A percentile compares a stretch with the other conserved stretches of the same genome.
Evolutionary conservation across 495 filamentous ascomycete genomes (phyloP).

Genomic region (Neurospora sp.): DNA sequence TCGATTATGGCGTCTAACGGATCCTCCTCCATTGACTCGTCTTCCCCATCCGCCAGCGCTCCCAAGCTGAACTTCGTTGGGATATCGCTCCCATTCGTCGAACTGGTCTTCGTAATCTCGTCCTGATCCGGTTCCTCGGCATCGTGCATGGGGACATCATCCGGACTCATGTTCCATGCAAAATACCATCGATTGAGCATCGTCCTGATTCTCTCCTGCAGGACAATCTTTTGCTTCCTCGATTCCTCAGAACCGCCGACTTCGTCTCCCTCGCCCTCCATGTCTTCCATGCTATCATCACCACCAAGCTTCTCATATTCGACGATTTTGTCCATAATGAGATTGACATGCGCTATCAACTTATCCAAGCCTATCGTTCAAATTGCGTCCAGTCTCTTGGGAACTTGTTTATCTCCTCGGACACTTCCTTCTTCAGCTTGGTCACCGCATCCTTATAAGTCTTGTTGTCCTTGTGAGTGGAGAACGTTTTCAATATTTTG

Average conservation of each 20-base stretch:
- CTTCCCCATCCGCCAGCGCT: neutral
- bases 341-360: neutral
- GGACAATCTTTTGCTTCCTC: neutral
- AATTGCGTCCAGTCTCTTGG: neutral
- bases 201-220: neutral
- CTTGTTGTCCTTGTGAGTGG: neutral
- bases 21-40: neutral
- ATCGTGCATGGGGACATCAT: neutral
- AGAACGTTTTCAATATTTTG: neutral
- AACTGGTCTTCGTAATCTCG: neutral
- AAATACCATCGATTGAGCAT: neutral
- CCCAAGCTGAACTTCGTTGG: neutral
- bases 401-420: neutral
- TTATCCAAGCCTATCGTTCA: neutral
- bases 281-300: neutral
- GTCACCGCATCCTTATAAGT: neutral
- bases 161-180: neutral
- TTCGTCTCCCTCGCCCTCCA: neutral
- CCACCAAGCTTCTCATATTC: neutral
- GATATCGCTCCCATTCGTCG: neutral
- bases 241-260: neutral
- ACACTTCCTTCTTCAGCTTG: neutral
- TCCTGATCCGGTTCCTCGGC: neutral
- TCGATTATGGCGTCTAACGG: neutral
- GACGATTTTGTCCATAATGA: conserved; percentile 6